These are phyloP conservation scores for Trametes hirsuta DNA, from an alignment of 1,284 basidiomycete genomes.

Conservation along the genomic window DNA sequence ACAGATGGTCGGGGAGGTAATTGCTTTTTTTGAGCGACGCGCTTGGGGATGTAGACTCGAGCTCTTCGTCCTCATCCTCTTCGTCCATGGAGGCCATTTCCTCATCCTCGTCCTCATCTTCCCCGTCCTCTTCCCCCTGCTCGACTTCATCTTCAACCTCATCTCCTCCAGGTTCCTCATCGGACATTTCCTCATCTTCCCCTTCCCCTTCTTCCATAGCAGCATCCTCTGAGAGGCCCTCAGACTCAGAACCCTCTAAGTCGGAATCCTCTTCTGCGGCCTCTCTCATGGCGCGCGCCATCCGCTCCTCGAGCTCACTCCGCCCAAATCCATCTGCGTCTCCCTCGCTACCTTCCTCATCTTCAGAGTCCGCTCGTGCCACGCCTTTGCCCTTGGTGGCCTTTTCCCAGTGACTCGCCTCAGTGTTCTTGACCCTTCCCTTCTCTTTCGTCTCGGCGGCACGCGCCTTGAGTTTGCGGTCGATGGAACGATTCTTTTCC, in stretches of 20 bases:
- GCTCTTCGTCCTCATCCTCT: constrained; percentile 13
- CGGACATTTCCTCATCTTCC: constrained; percentile 5
- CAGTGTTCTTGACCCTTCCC: constrained; percentile 15
- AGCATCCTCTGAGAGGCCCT: background rate
- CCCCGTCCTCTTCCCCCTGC: background rate
- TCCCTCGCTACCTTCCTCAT: constrained; percentile 9
- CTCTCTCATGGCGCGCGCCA: constrained; percentile 39
- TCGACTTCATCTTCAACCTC: constrained; percentile 6
- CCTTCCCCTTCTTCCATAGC: constrained; percentile 8
- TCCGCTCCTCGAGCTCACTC: constrained; percentile 33
- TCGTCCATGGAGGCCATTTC: constrained; percentile 5
- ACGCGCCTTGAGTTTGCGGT: constrained; percentile 35
- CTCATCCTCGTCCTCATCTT: constrained; percentile 14
- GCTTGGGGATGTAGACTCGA: background rate
- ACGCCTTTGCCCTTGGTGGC: constrained; percentile 9
- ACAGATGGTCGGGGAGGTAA: constrained; percentile 43
- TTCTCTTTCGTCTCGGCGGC: constrained; percentile 25
- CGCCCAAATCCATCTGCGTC: constrained; percentile 10
- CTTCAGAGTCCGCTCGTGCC: constrained; percentile 4
- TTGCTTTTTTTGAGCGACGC: constrained; percentile 17
- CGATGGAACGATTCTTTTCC: constrained; percentile 34
- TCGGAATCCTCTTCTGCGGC: constrained; percentile 32
- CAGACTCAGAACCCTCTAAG: background rate
- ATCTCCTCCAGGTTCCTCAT: constrained; percentile 9
- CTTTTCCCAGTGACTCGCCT: constrained; percentile 17